These are phyloP conservation scores for Trametes cingulata DNA, from an alignment of 768 basidiomycete genomes.

Conservation along the genomic window DNA sequence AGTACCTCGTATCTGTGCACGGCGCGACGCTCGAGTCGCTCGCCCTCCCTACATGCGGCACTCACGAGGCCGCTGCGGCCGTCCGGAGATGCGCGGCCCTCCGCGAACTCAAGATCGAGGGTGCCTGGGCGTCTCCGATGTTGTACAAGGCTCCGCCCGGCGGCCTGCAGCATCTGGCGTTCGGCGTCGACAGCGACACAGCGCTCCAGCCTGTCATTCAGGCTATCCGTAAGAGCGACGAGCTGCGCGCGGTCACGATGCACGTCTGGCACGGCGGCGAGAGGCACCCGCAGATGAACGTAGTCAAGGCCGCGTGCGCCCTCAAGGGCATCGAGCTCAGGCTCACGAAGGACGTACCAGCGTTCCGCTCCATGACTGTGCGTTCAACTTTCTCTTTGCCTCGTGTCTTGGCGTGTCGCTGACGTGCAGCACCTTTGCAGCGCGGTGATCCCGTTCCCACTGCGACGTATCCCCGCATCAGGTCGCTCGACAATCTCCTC, in stretches of 20 bases:
- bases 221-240: constrained; percentile 45
- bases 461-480: constrained; percentile 22
- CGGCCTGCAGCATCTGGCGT: constrained; percentile 55
- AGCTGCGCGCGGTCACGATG: constrained; percentile 51
- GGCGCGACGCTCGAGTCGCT: constrained; percentile 52
- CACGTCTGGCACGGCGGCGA: constrained; percentile 56
- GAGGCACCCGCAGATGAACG: constrained; percentile 49
- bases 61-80: constrained; percentile 47
- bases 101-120: constrained; percentile 57
- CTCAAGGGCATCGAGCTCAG: constrained; percentile 57
- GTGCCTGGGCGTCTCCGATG: constrained; percentile 44
- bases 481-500: constrained; percentile 18
- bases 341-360: constrained; percentile 50
- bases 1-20: constrained; percentile 54
- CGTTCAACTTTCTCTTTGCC: constrained; percentile 28
- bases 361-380: constrained; percentile 55
- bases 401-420: constrained; percentile 14
- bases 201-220: constrained; percentile 56
- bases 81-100: constrained; percentile 52
- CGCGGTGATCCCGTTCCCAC: constrained; percentile 23
- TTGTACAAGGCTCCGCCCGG: constrained; percentile 51
- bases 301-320: constrained; percentile 65
- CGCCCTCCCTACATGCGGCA: constrained; percentile 54
- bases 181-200: constrained; percentile 60
- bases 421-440: constrained; percentile 4